Evolutionary conservation across 495 filamentous ascomycete species (phyloP).

Genomic region (Aspergillus cavernicola): DNA sequence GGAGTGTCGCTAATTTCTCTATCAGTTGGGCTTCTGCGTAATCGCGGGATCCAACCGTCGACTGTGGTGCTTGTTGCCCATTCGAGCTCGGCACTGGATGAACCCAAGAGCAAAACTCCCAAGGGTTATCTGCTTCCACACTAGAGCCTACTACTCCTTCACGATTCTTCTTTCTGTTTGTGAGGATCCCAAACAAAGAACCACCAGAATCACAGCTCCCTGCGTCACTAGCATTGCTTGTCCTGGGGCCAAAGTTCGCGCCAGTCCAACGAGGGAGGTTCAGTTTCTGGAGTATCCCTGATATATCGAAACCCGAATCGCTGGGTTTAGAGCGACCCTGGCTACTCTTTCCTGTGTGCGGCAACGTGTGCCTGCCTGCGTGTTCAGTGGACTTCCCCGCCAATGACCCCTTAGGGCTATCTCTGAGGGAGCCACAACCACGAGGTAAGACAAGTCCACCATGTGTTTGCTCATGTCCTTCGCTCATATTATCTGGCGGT

Average conservation of each 20-base stretch:
- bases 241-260: conserved; percentile 1
- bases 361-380: not conserved
- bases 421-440: not conserved
- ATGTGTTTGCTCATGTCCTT: not conserved
- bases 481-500: conserved; percentile 16
- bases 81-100: conserved; percentile 1
- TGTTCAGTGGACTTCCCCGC: not conserved
- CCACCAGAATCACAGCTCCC: conserved; percentile 15
- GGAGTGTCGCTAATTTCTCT: conserved; percentile 12
- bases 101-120: conserved; percentile 20
- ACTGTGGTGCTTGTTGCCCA: conserved; percentile 4
- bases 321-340: conserved; percentile 2
- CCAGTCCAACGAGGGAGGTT: conserved; percentile 14
- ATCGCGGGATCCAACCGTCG: not conserved
- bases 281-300: conserved; percentile 11
- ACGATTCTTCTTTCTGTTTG: conserved; percentile 15
- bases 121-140: conserved; percentile 10
- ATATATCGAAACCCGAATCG: conserved; percentile 11
- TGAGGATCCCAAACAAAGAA: conserved; percentile 27
- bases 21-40: conserved; percentile 9
- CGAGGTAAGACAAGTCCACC: not conserved
- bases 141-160: not conserved
- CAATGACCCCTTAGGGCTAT: not conserved
- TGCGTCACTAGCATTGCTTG: conserved; percentile 11
- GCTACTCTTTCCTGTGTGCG: not conserved